These are phyloP conservation scores for Populus euphratica DNA, from an alignment of 345 rosid genomes.

Conservation along the genomic window DNA sequence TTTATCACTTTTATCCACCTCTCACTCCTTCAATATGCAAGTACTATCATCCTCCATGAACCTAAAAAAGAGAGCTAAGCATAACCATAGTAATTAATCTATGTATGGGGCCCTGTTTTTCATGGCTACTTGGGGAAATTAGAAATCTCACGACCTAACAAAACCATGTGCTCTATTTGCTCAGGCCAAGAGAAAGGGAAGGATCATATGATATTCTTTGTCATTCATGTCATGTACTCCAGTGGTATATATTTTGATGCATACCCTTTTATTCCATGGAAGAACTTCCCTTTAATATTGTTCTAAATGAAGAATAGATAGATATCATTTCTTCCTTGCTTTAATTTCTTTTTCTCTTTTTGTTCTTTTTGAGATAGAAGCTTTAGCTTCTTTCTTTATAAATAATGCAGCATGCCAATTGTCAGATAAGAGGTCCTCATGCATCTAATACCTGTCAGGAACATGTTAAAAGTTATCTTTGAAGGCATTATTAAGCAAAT, in stretches of 20 bases:
- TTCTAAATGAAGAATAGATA: not conserved
- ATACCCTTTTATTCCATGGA: not conserved
- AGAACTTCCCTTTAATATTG: not conserved
- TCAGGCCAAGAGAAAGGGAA: not conserved
- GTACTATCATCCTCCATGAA: not conserved
- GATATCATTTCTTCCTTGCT: not conserved
- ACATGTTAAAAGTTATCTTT: slow-evolving; percentile 8
- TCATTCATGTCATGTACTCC: too few species aligned
- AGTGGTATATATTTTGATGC: not conserved
- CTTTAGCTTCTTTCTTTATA: not conserved
- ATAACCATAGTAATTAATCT: not conserved
- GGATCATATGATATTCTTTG: not conserved
- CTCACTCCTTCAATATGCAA: not conserved
- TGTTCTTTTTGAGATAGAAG: too few species aligned
- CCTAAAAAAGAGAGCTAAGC: slow-evolving; percentile 3
- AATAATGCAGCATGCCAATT: slow-evolving; percentile 15
- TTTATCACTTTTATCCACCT: slow-evolving; percentile 8
- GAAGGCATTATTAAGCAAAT: not conserved
- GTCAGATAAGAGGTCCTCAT: not conserved
- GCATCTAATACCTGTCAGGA: slow-evolving; percentile 21
- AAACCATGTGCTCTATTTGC: not conserved
- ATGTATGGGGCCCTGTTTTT: not conserved
- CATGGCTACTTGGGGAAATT: not conserved
- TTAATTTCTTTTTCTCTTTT: not conserved
- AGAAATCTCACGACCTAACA: not conserved